These are phyloP conservation scores for Pichia sp. DNA, from an alignment of 1,139 yeast genomes.

Conservation along the genomic window DNA sequence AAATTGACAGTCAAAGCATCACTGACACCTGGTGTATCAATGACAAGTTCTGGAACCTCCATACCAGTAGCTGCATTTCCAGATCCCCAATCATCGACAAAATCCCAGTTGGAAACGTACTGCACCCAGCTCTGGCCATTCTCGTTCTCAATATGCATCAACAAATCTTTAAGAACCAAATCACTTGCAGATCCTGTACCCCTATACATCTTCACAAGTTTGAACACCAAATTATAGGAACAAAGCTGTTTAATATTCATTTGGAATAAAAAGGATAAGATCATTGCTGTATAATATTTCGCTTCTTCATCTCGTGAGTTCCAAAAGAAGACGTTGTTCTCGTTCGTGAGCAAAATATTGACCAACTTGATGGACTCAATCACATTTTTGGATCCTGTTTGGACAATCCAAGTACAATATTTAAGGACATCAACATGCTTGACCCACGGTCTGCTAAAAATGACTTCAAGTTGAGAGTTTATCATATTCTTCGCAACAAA, in stretches of 20 bases:
- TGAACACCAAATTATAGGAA: slow-evolving; percentile 16
- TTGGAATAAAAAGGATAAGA: slow-evolving; percentile 39
- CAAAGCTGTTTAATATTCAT: slow-evolving; percentile 41
- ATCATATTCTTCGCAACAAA: slow-evolving; percentile 41
- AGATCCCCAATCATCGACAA: slow-evolving; percentile 32
- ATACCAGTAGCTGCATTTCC: too few relatives aligned
- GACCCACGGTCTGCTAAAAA: slow-evolving; percentile 46
- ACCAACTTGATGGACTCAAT: slow-evolving; percentile 48
- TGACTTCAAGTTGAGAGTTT: slow-evolving; percentile 64
- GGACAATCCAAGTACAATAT: slow-evolving; percentile 33
- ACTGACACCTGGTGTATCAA: slow-evolving; percentile 31
- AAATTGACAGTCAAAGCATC: slow-evolving; percentile 47
- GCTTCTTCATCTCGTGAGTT: slow-evolving; percentile 20
- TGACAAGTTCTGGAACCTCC: slow-evolving; percentile 43
- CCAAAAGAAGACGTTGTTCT: slow-evolving; percentile 27
- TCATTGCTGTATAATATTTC: slow-evolving; percentile 38
- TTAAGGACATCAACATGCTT: slow-evolving; percentile 33
- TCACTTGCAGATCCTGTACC: slow-evolving; percentile 65
- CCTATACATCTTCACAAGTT: slow-evolving; percentile 31
- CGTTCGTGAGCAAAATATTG: slow-evolving; percentile 59
- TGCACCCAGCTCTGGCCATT: slow-evolving; percentile 52
- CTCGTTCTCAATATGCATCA: slow-evolving; percentile 50
- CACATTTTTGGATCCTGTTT: slow-evolving; percentile 31
- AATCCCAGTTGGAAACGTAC: slow-evolving; percentile 59
- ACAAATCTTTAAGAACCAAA: slow-evolving; percentile 46